Evolutionary conservation across 2,329 filamentous ascomycete genomes (phyloP), one percentile per base, ranked within the genome.

Genomic region (Colletotrichum sojae): DNA sequence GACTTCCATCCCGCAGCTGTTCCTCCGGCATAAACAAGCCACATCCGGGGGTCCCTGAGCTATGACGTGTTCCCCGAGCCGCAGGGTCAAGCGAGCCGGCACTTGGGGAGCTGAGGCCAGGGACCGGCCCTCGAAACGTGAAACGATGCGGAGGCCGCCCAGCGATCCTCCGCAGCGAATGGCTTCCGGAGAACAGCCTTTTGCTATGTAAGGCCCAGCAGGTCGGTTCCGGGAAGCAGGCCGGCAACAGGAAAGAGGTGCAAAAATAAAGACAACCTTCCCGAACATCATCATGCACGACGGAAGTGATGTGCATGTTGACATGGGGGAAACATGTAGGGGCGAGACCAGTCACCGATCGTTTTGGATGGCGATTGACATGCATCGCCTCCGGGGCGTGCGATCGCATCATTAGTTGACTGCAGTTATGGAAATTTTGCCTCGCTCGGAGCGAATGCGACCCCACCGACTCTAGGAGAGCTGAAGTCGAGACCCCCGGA

Each of bases 81-180:
- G 60, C 64, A 63, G 45, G 45, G 63, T 57, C 59, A 57, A 27
- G 60, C 65, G 53, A n/a, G 45, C 52, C 25, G 53, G 43, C 51
- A 36, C 15, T 40, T 20, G 25, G 22, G 45, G 52, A 52, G 53
- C 53, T 54, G 46, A 48, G 52, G 53, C 52, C 65, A 52, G 59
- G 59, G 45, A 58, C 59, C 43, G 53, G 36, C 60, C 60, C 46
- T 48, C 53, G 53, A 67, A 58, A 67, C 65, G 27, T 67, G 65
- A 67, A 67, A 67, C 65, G 43, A 63, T 58, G 59, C 59, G 53
- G 59, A 67, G 65, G 59, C 65, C 59, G 65, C 65, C 65, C 59
- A 53, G 52, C 65, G 53, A 67, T 63, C 53, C 25, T 63, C 52
- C 53, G 15, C 65, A 40, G 31, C 25, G 18, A 15, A 51, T 53